Conservation (phyloP, 2,329 filamentous ascomycete genomes). For the Ophiostoma novo-ulmi region DNA sequence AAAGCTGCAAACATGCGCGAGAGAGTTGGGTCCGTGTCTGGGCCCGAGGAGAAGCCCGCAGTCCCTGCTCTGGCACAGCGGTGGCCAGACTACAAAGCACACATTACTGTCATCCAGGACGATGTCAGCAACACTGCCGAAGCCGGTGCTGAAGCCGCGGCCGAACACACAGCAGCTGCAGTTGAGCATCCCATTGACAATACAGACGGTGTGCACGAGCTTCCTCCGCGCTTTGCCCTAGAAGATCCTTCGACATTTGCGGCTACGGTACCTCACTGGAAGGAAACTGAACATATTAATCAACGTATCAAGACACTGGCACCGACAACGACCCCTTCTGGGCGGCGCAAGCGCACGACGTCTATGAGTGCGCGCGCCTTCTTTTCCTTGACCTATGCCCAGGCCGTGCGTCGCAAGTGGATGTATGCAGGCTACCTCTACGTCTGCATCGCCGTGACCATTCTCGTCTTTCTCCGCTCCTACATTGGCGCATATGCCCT, state of each 20-base stretch:
- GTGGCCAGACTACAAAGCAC: background rate
- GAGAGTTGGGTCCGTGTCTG: background rate
- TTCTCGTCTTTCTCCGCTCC: conserved; percentile 65
- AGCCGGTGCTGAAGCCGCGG: no score
- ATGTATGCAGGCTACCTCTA: conserved; percentile 79
- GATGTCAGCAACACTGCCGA: background rate
- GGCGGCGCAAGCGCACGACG: conserved; percentile 60
- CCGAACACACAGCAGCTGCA: background rate
- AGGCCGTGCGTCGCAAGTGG: conserved; percentile 76
- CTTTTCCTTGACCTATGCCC: conserved; percentile 70
- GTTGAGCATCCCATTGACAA: background rate
- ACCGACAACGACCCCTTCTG: conserved; percentile 52
- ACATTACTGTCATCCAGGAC: conserved; percentile 8
- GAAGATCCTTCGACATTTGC: background rate
- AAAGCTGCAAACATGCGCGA: background rate
- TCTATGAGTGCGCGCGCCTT: conserved; percentile 66
- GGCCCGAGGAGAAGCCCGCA: background rate
- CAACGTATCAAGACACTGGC: background rate
- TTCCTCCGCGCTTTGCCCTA: background rate
- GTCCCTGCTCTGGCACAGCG: background rate
- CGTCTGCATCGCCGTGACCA: conserved; percentile 55
- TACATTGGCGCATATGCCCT: conserved; percentile 67
- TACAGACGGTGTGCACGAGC: background rate
- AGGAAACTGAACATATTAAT: background rate
- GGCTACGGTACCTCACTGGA: background rate